These are phyloP conservation scores for Cnidoscolus chayamansa DNA, from an alignment of 441 rosid species.

Conservation along the genomic window DNA sequence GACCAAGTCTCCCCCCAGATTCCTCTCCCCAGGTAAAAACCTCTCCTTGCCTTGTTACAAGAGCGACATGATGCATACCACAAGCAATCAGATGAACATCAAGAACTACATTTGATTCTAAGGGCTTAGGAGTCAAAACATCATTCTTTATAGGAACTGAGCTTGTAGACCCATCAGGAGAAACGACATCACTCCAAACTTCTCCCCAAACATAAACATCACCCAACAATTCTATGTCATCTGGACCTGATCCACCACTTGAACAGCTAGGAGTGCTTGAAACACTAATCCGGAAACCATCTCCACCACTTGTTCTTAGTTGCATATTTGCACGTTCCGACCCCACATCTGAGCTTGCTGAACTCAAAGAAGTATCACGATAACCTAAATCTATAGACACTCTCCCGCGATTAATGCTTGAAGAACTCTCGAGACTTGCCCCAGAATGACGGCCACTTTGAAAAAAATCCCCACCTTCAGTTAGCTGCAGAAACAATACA, in stretches of 20 bases:
- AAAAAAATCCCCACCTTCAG: constrained; percentile 39
- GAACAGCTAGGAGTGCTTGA: constrained; percentile 94
- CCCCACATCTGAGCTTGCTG: constrained; percentile 71
- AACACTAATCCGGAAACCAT: constrained; percentile 87
- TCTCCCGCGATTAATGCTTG: constrained; percentile 49
- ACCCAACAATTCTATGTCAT: constrained; percentile 92
- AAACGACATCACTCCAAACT: constrained; percentile 70
- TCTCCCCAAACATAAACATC: constrained; percentile 96
- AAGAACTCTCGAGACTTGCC: constrained; percentile 47
- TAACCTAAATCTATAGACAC: constrained; percentile 50
- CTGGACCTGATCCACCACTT: constrained; percentile 91
- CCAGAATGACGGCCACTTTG: constrained; percentile 48
- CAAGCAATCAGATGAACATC: constrained; percentile 94
- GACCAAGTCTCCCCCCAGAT: constrained; percentile 91
- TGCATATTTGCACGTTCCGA: constrained; percentile 86
- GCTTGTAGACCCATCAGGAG: constrained; percentile 52
- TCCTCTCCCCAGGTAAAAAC: constrained; percentile 97
- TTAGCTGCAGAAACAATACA: constrained; percentile 41
- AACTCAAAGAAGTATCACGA: constrained; percentile 37
- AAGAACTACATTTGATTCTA: constrained; percentile 85
- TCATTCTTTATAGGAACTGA: constrained; percentile 47
- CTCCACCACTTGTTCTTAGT: constrained; percentile 69
- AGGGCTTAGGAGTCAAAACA: constrained; percentile 67
- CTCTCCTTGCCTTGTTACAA: constrained; percentile 92
- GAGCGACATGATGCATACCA: constrained; percentile 71